Conservation (phyloP, 208 protist species). For the Trypanosoma lewisi region DNA sequence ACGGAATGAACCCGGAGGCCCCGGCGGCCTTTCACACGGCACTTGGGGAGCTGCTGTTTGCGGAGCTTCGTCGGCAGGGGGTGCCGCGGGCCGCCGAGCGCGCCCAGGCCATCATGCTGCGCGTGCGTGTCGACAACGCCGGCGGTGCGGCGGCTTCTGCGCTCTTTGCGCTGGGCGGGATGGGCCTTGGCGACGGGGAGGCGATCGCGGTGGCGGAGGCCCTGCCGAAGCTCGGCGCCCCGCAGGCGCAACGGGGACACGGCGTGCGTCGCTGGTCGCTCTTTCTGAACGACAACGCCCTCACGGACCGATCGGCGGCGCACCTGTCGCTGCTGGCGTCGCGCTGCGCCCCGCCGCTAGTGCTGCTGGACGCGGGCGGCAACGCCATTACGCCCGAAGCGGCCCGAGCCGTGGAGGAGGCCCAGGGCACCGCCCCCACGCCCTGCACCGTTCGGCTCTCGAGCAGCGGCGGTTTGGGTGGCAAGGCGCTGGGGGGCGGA, state of each 20-base stretch:
- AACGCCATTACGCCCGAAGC: conserved; percentile 1
- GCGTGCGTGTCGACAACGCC: conserved; percentile 2
- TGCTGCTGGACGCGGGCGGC: conserved; percentile 5
- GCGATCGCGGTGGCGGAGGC: conserved; percentile 57
- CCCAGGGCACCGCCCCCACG: background rate
- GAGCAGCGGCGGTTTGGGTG: too few species aligned
- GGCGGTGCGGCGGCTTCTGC: background rate
- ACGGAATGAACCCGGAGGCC: background rate
- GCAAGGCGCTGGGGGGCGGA: background rate
- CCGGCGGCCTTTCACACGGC: background rate
- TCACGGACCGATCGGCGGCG: conserved; percentile 43
- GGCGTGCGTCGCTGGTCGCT: conserved; percentile 17
- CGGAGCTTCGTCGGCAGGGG: background rate
- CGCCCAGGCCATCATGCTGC: background rate
- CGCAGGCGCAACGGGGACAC: conserved; percentile 1
- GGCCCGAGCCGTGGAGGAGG: conserved; percentile 11
- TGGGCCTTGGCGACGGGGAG: conserved; percentile 46
- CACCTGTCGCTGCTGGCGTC: conserved; percentile 55
- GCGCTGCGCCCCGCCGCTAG: conserved; percentile 10
- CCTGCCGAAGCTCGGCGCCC: conserved; percentile 41
- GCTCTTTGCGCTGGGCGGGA: conserved; percentile 29
- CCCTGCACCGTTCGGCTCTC: conserved; percentile 5
- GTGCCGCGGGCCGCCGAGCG: background rate
- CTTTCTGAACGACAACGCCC: conserved; percentile 31
- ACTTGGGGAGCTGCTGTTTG: background rate